Evolutionary conservation across 805 yeast genomes (phyloP).

Genomic region (Wickerhamiella cacticola): DNA sequence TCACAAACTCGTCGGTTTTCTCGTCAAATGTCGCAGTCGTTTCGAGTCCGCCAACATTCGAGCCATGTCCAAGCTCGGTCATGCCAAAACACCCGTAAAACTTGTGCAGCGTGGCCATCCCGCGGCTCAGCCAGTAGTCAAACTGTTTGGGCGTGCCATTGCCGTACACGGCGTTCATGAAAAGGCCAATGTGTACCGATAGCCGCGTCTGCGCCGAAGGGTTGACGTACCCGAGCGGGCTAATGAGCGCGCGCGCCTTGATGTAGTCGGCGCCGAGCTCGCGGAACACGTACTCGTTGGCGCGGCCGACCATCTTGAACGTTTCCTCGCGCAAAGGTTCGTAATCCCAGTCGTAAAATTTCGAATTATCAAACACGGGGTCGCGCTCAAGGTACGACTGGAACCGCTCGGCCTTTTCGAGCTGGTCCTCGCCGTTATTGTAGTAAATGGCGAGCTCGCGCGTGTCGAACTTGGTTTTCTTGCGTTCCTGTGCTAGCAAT

Average conservation of each 20-base stretch:
- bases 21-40: constrained; percentile 67
- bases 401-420: constrained; percentile 32
- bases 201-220: constrained; percentile 63
- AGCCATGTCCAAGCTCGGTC: constrained; percentile 83
- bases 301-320: constrained; percentile 26
- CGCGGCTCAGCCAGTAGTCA: constrained; percentile 54
- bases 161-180: constrained; percentile 59
- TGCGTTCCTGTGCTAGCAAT: constrained; percentile 33
- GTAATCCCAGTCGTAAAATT: constrained; percentile 36
- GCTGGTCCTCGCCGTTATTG: constrained; percentile 33
- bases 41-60: constrained; percentile 76
- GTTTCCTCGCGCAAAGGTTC: constrained; percentile 31
- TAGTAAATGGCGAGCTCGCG: constrained; percentile 34
- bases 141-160: constrained; percentile 68
- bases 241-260: constrained; percentile 11
- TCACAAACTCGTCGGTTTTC: constrained; percentile 45
- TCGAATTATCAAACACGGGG: constrained; percentile 37
- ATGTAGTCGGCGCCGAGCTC: constrained; percentile 17
- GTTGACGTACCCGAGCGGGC: constrained; percentile 31
- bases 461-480: constrained; percentile 28
- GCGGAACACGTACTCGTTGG: constrained; percentile 13
- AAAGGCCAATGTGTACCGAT: constrained; percentile 68
- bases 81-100: constrained; percentile 72
- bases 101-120: constrained; percentile 22
- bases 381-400: constrained; percentile 42